phyloP scores from a whole-genome alignment of 2,329 filamentous ascomycete species.

The Sporothrix globosa region DNA sequence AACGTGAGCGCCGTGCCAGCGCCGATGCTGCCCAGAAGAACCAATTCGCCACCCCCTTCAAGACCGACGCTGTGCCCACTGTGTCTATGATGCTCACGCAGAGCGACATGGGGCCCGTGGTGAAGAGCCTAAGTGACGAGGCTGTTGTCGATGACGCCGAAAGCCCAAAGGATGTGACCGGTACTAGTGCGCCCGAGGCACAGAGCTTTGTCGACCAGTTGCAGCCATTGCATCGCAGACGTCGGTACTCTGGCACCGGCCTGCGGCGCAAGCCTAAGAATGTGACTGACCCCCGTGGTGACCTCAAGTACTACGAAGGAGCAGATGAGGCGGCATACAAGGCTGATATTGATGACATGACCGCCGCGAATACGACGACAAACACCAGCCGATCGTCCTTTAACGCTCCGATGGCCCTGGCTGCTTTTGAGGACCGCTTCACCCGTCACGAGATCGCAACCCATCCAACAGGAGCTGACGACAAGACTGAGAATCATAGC shows the following conservation, averaged over 20 bases:
- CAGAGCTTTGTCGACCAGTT: slow-evolving; percentile 55
- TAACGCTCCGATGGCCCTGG: slow-evolving; percentile 2
- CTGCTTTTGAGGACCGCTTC: slow-evolving; percentile 19
- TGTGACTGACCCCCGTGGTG: slow-evolving; percentile 70
- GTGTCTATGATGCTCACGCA: slow-evolving; percentile 28
- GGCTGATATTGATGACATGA: slow-evolving; percentile 61
- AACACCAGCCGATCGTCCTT: slow-evolving; percentile 35
- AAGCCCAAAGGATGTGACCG: slow-evolving; percentile 59
- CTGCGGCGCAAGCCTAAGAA: slow-evolving; percentile 73
- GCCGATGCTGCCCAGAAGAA: not conserved
- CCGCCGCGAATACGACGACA: slow-evolving; percentile 31
- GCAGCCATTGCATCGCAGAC: slow-evolving; percentile 52
- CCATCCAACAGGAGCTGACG: not conserved
- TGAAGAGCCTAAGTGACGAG: slow-evolving; percentile 13
- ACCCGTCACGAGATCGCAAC: not conserved
- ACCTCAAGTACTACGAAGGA: slow-evolving; percentile 88
- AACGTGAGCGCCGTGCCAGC: slow-evolving; percentile 29
- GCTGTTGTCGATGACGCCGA: slow-evolving; percentile 40
- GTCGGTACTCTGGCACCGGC: slow-evolving; percentile 86
- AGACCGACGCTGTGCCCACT: not conserved
- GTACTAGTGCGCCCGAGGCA: slow-evolving; percentile 67
- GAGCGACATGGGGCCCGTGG: slow-evolving; percentile 31
- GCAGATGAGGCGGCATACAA: slow-evolving; percentile 81
- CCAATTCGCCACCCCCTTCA: not conserved
- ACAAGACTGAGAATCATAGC: slow-evolving; percentile 30